A percentile compares a stretch with the other conserved stretches of the same genome.
These are phyloP conservation scores for Anthracocystis setariae DNA, from an alignment of 1,284 basidiomycete genomes.

Conservation along the genomic window DNA sequence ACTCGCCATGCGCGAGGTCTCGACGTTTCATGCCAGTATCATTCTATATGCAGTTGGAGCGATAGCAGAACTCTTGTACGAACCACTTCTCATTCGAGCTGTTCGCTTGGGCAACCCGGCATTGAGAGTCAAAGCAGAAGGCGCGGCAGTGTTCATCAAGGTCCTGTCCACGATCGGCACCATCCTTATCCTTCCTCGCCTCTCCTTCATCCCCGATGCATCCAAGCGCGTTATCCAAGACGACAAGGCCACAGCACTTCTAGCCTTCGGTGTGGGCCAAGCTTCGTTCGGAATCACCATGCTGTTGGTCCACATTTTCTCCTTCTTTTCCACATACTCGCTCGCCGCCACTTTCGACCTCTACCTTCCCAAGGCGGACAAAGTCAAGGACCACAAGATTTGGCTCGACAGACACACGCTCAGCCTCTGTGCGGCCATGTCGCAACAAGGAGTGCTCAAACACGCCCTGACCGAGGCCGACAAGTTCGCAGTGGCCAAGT, in stretches of 20 bases:
- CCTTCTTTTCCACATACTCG: conserved; percentile 73
- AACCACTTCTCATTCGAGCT: conserved; percentile 61
- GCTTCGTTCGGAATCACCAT: conserved; percentile 49
- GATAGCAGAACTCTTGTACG: conserved; percentile 54
- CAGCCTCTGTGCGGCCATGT: conserved; percentile 79
- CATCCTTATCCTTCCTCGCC: conserved; percentile 18
- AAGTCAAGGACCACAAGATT: neutral
- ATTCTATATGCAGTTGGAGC: conserved; percentile 58
- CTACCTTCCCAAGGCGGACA: conserved; percentile 62
- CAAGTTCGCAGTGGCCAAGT: conserved; percentile 73
- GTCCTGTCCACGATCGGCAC: conserved; percentile 43
- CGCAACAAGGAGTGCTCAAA: conserved; percentile 85
- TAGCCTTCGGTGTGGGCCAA: conserved; percentile 62
- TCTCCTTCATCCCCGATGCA: neutral
- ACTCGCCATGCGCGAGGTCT: conserved; percentile 25
- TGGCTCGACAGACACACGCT: conserved; percentile 34
- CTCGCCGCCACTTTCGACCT: conserved; percentile 81
- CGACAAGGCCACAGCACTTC: conserved; percentile 33
- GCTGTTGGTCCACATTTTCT: conserved; percentile 26
- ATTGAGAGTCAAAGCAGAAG: conserved; percentile 61
- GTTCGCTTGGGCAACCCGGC: conserved; percentile 42
- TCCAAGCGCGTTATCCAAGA: neutral
- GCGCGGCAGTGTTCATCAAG: conserved; percentile 51
- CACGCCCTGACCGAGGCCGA: conserved; percentile 96
- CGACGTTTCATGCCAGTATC: conserved; percentile 46